A percentile compares a stretch with the other conserved stretches of the same genome.
Evolutionary conservation across 306 rosid genomes (phyloP).

Genomic region (Cyamopsis tetragonoloba): DNA sequence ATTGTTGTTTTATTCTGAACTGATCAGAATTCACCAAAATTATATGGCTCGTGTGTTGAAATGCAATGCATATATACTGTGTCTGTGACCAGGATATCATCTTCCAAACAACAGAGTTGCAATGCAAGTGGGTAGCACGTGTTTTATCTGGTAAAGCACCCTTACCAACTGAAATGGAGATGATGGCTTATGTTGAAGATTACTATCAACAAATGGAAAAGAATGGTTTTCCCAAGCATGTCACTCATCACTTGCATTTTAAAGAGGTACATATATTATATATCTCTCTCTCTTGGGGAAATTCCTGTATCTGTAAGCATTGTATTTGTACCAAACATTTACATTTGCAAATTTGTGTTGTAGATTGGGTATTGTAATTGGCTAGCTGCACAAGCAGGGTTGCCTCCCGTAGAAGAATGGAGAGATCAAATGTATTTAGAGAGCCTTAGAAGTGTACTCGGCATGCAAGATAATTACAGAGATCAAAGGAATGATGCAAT

Average conservation of each 20-base stretch:
- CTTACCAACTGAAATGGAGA: slow-evolving; percentile 27
- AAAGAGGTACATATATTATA: slow-evolving; percentile 21
- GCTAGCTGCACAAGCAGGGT: slow-evolving; percentile 10
- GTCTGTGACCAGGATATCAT: slow-evolving; percentile 13
- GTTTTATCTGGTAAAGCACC: slow-evolving; percentile 27
- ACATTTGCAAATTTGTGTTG: not conserved
- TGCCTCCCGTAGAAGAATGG: slow-evolving; percentile 23
- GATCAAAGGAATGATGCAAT: slow-evolving; percentile 29
- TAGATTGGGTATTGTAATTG: slow-evolving; percentile 23
- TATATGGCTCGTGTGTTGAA: not conserved
- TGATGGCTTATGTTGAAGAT: slow-evolving; percentile 22
- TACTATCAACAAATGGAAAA: slow-evolving; percentile 27
- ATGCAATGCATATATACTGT: not conserved
- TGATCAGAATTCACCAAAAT: not conserved
- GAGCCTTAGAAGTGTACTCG: not conserved
- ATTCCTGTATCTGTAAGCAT: no score
- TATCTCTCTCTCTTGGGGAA: no score
- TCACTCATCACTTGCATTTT: slow-evolving; percentile 30
- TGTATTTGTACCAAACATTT: not conserved
- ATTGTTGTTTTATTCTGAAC: not conserved
- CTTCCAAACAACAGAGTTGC: slow-evolving; percentile 18
- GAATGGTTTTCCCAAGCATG: slow-evolving; percentile 17
- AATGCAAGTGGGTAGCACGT: slow-evolving; percentile 32
- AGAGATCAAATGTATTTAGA: slow-evolving; percentile 21
- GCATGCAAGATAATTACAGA: slow-evolving; percentile 18